A percentile compares a stretch with the other conserved stretches of the same genome.
Evolutionary conservation across 352 stramenopile genomes (phyloP).

Genomic region (Globisporangium alternatum): DNA sequence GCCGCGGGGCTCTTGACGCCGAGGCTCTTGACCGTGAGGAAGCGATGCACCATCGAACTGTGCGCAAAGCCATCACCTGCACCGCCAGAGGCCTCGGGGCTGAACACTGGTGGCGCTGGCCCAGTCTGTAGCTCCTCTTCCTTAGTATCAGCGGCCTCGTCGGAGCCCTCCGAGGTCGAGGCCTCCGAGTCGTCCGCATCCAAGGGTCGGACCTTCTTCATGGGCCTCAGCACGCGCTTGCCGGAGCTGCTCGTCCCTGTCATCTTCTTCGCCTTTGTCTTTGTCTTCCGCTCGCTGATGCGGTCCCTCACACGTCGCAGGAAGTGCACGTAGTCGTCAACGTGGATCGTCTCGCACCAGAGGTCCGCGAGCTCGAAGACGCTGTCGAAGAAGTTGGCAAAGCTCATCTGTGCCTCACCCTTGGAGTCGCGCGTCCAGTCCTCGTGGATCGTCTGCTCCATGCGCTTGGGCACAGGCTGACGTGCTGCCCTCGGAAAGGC

Average conservation of each 20-base stretch:
- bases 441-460: slow-evolving; percentile 51
- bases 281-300: slow-evolving; percentile 31
- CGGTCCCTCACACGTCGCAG: slow-evolving; percentile 34
- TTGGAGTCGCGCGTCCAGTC: slow-evolving; percentile 68
- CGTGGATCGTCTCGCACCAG: slow-evolving; percentile 73
- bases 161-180: slow-evolving; percentile 10
- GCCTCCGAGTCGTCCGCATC: slow-evolving; percentile 33
- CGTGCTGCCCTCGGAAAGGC: slow-evolving; percentile 15
- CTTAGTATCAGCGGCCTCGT: neutral
- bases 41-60: slow-evolving; percentile 16
- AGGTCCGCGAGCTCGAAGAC: slow-evolving; percentile 72
- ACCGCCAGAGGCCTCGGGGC: neutral
- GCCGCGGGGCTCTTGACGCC: neutral
- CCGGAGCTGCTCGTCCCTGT: neutral
- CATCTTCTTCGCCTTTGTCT: neutral
- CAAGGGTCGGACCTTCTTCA: slow-evolving; percentile 45
- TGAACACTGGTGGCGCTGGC: neutral
- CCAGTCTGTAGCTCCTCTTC: neutral
- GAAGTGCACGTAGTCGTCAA: slow-evolving; percentile 60
- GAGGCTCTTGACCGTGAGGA: slow-evolving; percentile 15
- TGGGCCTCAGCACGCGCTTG: slow-evolving; percentile 35
- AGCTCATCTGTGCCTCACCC: slow-evolving; percentile 53
- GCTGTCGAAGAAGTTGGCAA: slow-evolving; percentile 68
- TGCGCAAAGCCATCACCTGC: neutral
- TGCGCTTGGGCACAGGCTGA: slow-evolving; percentile 16